phyloP scores from a whole-genome alignment of 257 asterid species.

The Phtheirospermum japonicum region DNA sequence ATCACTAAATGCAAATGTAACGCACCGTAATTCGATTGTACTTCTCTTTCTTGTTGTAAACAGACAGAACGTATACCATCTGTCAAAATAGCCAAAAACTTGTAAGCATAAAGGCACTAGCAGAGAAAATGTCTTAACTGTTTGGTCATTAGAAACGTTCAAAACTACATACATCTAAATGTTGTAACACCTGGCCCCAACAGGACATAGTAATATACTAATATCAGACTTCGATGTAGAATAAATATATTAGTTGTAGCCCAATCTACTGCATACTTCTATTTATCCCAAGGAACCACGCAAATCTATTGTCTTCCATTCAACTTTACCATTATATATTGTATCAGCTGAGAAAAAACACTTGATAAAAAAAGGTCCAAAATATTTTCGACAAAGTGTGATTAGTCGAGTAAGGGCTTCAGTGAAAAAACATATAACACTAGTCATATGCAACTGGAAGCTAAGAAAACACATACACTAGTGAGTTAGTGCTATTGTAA shows the following conservation, averaged over 20 bases:
- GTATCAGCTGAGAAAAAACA: not conserved
- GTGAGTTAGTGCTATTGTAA: conserved; percentile 6
- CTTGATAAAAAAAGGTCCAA: not conserved
- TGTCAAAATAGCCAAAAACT: conserved; percentile 37
- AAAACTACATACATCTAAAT: conserved; percentile 23
- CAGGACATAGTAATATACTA: conserved; percentile 7
- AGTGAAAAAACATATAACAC: conserved; percentile 12
- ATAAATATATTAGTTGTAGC: conserved; percentile 10
- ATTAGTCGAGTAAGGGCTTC: not conserved
- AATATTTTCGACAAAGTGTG: not conserved
- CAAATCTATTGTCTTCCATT: conserved; percentile 18
- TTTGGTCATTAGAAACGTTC: conserved; percentile 18
- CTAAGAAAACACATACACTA: conserved; percentile 10
- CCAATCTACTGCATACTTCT: conserved; percentile 12
- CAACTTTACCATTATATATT: not conserved
- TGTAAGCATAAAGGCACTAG: conserved; percentile 22
- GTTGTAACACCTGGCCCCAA: conserved; percentile 7
- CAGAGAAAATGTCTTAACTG: conserved; percentile 16
- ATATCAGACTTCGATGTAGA: conserved; percentile 1
- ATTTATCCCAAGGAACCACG: conserved; percentile 11
- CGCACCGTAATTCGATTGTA: conserved; percentile 65
- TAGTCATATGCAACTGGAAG: not conserved
- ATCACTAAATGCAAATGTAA: conserved; percentile 20
- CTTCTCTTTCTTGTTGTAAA: conserved; percentile 75
- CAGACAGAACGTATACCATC: conserved; percentile 75